Base-by-base conservation (phyloP, 495 filamentous ascomycete species). In the Xylaria castorea region DNA sequence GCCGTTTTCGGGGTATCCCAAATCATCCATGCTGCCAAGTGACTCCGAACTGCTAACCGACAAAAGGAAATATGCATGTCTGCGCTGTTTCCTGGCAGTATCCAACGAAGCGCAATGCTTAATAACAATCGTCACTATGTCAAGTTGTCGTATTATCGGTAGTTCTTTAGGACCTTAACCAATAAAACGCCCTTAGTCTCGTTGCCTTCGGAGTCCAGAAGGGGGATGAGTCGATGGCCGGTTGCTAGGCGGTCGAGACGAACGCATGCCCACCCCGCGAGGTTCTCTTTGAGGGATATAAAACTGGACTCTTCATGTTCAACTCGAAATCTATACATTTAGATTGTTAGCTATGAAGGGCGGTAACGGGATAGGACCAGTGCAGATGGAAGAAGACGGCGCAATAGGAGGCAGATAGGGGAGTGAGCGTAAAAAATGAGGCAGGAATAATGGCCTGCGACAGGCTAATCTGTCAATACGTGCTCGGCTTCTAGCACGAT, bases 221-320 rank as follows among this genome's bases (percentile, higher is more conserved):
- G 85, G 61, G 89, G 89, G 50, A 98, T 79, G 64, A 95, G 89
- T 34, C 94, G 88, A 76, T 93, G 92, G 6, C 95, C 95, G 50
- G 86, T 83, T 74, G 89, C 89, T 18, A 97, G 80, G 36, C 94
- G 90, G 81, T 97, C 93, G 3, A 98, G 89, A 32, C 94, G 89
- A 77, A 97, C 91, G 80, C 95, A 97, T 40, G 93, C 89, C 95
- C 95, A 97, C 16, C 92, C 93, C 32, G 91, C 89, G 25, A 94
- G 77, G 38, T 89, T 82, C 73, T 95, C 92, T 72, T 87, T 86
- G 22, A 64, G 70, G 18, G 72, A 38, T 36, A 70, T 74, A 67
- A 77, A 71, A 66, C 55, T 73, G 66, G 74, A 70, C 88, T 74
- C 55, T 66, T 93, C 89, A 75, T 97, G 92, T 77, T 94, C 91